Conservation (phyloP, 208 protist genomes). For the Angomonas ambiguus region DNA sequence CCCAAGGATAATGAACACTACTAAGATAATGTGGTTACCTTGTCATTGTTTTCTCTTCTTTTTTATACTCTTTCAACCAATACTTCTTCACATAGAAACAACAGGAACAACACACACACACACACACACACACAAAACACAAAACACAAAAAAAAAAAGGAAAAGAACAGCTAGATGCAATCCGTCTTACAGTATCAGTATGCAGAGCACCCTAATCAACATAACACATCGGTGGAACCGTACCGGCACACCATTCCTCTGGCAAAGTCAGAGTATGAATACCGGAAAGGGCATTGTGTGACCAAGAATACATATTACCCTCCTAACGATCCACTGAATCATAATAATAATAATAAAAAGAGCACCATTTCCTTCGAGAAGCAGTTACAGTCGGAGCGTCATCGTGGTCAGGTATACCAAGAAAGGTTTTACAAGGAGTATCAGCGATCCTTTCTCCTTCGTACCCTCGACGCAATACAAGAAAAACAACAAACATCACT, state of each 20-base stretch:
- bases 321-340: background rate
- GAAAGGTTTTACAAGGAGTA: background rate
- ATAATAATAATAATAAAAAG: slow-evolving; percentile 2
- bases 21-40: too few relatives aligned
- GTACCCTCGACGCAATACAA: too few relatives aligned
- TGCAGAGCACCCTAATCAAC: background rate
- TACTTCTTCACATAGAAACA: too few relatives aligned
- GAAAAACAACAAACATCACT: too few relatives aligned
- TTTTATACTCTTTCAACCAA: too few relatives aligned
- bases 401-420: background rate
- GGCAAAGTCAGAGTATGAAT: too few relatives aligned
- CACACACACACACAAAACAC: background rate
- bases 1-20: too few relatives aligned
- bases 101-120: background rate
- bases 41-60: too few relatives aligned
- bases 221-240: background rate
- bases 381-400: background rate
- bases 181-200: background rate
- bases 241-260: background rate
- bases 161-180: slow-evolving; percentile 1
- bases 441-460: background rate
- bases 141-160: slow-evolving; percentile 4
- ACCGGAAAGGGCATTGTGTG: background rate
- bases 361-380: background rate
- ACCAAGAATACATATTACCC: background rate